Conservation (phyloP, 805 yeast genomes). For the Pichia heedii region DNA sequence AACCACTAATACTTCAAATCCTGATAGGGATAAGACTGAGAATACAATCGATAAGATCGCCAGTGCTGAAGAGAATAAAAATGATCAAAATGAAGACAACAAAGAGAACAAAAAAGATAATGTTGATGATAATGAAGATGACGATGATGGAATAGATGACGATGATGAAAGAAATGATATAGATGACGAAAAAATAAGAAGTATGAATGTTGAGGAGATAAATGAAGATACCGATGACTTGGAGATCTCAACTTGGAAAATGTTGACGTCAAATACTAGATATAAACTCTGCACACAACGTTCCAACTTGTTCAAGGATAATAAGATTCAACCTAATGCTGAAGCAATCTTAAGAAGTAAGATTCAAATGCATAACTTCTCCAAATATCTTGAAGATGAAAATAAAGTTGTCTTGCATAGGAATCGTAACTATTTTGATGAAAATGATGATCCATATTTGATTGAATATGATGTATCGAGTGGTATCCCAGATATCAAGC, state of each 20-base stretch:
- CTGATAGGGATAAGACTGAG: too few species aligned
- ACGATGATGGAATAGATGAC: constrained; percentile 14
- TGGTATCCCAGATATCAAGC: constrained; percentile 60
- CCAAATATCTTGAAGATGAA: constrained; percentile 34
- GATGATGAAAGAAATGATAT: constrained; percentile 18
- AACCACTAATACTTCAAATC: too few species aligned
- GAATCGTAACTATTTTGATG: constrained; percentile 33
- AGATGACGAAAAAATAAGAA: constrained; percentile 2
- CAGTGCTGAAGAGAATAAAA: too few species aligned
- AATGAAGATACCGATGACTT: constrained; percentile 38
- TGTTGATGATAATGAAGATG: not conserved
- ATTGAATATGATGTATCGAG: constrained; percentile 81
- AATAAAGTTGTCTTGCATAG: constrained; percentile 25
- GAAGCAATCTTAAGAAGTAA: constrained; percentile 63
- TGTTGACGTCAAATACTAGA: constrained; percentile 68
- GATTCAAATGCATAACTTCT: constrained; percentile 55
- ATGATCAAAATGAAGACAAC: not conserved
- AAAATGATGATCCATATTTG: constrained; percentile 53
- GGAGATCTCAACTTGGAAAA: constrained; percentile 77
- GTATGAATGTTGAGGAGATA: constrained; percentile 11
- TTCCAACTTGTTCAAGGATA: constrained; percentile 52
- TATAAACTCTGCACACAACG: constrained; percentile 68
- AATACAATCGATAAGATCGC: not conserved
- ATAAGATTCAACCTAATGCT: constrained; percentile 53
- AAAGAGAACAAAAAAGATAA: not conserved